Conservation (phyloP, 2,329 filamentous ascomycete genomes). For the Paecilomyces dactylethromorphus region DNA sequence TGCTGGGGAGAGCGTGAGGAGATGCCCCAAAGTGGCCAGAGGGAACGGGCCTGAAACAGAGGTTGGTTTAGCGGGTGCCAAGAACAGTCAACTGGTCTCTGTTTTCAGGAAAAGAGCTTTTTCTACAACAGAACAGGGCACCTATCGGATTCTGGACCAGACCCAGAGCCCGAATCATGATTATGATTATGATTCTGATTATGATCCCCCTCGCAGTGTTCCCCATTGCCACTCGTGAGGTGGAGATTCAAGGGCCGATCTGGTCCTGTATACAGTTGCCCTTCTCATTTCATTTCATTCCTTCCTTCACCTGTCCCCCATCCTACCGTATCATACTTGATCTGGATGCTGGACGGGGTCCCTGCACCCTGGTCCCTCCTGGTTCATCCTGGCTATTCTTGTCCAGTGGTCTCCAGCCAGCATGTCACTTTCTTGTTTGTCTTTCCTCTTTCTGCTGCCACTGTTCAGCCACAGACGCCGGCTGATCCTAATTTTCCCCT, state of each 20-base stretch:
- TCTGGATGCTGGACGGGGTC: too few species aligned
- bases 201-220: too few species aligned
- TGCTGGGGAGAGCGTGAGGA: neutral
- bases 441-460: neutral
- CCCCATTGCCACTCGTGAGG: too few species aligned
- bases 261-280: too few species aligned
- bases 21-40: neutral
- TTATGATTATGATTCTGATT: too few species aligned
- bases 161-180: too few species aligned
- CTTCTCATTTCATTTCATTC: too few species aligned
- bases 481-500: neutral
- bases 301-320: too few species aligned
- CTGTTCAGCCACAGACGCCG: neutral
- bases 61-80: neutral
- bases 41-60: neutral
- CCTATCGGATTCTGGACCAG: too few species aligned
- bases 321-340: too few species aligned
- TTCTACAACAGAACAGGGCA: too few species aligned
- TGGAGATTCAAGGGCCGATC: too few species aligned
- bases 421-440: neutral
- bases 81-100: neutral
- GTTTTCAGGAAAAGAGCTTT: neutral
- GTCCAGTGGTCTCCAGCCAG: neutral
- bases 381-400: neutral
- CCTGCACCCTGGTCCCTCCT: neutral